phyloP scores from a whole-genome alignment of 169 alveolate species.

The Eimeria tenella region DNA sequence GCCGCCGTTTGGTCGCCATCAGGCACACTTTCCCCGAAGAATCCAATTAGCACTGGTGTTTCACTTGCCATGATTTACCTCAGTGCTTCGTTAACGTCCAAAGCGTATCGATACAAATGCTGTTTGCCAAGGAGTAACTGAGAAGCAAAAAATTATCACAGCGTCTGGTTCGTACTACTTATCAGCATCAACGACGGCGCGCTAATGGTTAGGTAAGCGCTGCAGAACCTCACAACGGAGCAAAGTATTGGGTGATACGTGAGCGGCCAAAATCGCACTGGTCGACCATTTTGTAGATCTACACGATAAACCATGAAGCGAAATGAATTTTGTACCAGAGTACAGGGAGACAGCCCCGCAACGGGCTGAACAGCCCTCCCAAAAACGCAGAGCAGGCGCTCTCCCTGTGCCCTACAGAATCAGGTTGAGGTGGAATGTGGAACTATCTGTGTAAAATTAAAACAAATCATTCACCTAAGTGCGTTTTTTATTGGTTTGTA shows the following conservation, averaged over 20 bases:
- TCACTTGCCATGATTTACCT: constrained; percentile 30
- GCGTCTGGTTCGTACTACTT: too few relatives aligned
- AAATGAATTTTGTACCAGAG: background rate
- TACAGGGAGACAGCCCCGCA: constrained; percentile 59
- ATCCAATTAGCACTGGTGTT: constrained; percentile 69
- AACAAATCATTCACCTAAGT: background rate
- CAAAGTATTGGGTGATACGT: too few relatives aligned
- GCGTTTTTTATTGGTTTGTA: background rate
- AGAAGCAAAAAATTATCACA: too few relatives aligned
- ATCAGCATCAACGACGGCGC: too few relatives aligned
- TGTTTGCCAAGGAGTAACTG: too few relatives aligned
- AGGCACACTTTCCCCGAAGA: constrained; percentile 67
- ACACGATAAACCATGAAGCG: background rate
- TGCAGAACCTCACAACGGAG: too few relatives aligned
- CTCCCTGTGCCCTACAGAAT: constrained; percentile 10
- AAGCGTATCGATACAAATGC: too few relatives aligned
- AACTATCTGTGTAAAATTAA: background rate
- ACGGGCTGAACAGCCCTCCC: constrained; percentile 54
- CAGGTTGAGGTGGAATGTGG: background rate
- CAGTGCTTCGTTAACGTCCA: background rate
- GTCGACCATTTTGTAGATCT: too few relatives aligned
- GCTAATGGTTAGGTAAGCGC: too few relatives aligned
- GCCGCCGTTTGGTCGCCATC: constrained; percentile 53
- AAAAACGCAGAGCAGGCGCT: background rate
- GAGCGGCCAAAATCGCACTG: too few relatives aligned